phyloP scores from a whole-genome alignment of 345 rosid species.

The Eucalyptus caleyi region DNA sequence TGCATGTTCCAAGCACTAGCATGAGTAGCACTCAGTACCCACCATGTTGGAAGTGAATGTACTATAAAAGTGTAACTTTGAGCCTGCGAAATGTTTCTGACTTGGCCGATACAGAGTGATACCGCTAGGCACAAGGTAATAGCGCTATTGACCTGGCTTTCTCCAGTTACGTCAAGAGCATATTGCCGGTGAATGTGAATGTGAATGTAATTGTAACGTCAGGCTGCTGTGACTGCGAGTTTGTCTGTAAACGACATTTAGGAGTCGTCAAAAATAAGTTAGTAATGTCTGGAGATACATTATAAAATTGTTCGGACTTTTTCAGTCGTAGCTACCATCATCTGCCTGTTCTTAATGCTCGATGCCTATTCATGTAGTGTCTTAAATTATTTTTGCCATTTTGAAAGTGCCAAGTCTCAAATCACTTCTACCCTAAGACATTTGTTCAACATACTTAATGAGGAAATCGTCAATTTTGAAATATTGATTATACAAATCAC shows the following conservation, averaged over 20 bases:
- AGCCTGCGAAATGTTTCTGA: background rate
- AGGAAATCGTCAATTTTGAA: background rate
- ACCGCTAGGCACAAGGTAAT: background rate
- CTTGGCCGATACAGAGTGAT: background rate
- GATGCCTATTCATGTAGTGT: background rate
- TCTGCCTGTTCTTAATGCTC: background rate
- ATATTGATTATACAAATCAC: too few species aligned
- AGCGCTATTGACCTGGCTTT: background rate
- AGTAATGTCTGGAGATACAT: background rate
- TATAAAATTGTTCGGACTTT: background rate
- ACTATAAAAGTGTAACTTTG: background rate
- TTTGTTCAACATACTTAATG: background rate
- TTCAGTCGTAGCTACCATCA: fast-evolving
- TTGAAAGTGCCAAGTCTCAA: background rate
- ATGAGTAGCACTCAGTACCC: background rate
- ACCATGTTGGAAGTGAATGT: conserved; percentile 3
- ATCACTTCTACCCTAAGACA: background rate
- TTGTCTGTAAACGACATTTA: background rate
- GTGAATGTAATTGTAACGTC: background rate
- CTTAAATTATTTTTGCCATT: background rate
- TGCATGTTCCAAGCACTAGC: background rate
- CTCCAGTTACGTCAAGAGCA: background rate
- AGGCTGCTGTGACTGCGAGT: background rate
- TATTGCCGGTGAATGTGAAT: background rate
- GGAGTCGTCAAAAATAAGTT: background rate